Evolutionary conservation across 73 alveolate species (phyloP), one percentile per base, ranked within the genome.

Genomic region (Loxodes magnus): DNA sequence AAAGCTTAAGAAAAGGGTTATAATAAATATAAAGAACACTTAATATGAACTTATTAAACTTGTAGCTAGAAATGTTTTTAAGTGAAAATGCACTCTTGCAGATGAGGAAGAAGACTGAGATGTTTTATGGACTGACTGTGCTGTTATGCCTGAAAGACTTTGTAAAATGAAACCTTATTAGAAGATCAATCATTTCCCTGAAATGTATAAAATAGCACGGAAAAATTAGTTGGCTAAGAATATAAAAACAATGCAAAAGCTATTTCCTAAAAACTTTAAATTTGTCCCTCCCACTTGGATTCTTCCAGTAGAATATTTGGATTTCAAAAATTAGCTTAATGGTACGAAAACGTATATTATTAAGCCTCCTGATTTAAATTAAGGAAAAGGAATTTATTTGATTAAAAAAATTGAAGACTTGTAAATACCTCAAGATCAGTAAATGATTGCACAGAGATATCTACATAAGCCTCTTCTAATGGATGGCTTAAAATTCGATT

Each of bases 401-500:
- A 57, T 60, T 12, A 43, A 60, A 43, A 23, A 19, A 10, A 19
- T 57, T 4, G 71, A 57, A 30, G 71, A 57, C 7, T 16, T 46
- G 43, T 36, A 31, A 3, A 25, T 14, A 9, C 4, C 28, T 4
- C 75, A 79, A 36, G 29, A 75, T n/a, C n/a, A n/a, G n/a, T n/a
- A n/a, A n/a, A n/a, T n/a, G n/a, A 69, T 92, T 6, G 72, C 88
- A 27, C 71, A 64, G 49, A 76, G 71, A 56, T 92, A 88, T 62
- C n/a, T 92, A 22, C 44, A 65, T 35, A 75, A 81, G 51, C 98
- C 98, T 1, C 35, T 92, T 44, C 80, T 94, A 35, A 76, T 90
- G 29, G 88, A 94, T 42, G 80, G 87, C 21, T 79, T 78, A 57
- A 94, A 94, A 64, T 90, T 92, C 64, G 94, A 87, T 38, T 52